Evolutionary conservation across 495 filamentous ascomycete genomes (phyloP).

Genomic region (Penicillium flavigenum): DNA sequence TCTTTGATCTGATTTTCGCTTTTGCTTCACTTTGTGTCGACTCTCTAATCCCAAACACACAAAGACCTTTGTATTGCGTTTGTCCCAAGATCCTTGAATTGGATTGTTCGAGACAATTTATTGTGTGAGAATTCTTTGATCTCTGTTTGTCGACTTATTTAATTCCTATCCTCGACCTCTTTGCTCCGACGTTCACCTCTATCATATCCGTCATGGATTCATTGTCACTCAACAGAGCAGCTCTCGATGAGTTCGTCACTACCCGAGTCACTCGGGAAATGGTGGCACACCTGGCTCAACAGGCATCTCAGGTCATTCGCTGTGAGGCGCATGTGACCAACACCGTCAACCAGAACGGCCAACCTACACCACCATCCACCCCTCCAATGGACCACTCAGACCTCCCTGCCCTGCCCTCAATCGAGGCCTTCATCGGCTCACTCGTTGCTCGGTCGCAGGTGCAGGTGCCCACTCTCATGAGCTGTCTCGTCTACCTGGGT

Average conservation of each 20-base stretch:
- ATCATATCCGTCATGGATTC: slow-evolving; percentile 34
- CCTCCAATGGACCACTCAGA: slow-evolving; percentile 56
- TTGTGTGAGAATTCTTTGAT: background rate
- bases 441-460: slow-evolving; percentile 91
- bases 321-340: slow-evolving; percentile 65
- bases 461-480: slow-evolving; percentile 96
- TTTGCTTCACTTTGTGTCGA: slow-evolving; percentile 11
- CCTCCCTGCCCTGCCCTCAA: slow-evolving; percentile 62
- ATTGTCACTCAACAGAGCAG: slow-evolving; percentile 65
- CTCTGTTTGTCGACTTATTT: slow-evolving; percentile 1
- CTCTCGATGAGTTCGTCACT: slow-evolving; percentile 86
- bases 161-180: slow-evolving; percentile 6
- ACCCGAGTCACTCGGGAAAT: slow-evolving; percentile 77
- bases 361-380: slow-evolving; percentile 65
- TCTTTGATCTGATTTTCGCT: slow-evolving; percentile 11
- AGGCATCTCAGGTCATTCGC: slow-evolving; percentile 83
- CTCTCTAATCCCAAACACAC: background rate
- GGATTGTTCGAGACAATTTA: slow-evolving; percentile 6
- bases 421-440: slow-evolving; percentile 88
- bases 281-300: slow-evolving; percentile 79
- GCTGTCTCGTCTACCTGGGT: slow-evolving; percentile 86
- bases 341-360: slow-evolving; percentile 54
- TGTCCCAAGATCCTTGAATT: background rate
- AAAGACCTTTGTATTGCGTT: slow-evolving; percentile 1
- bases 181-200: background rate